phyloP scores from a whole-genome alignment of 2,329 filamentous ascomycete species.

The Bipolaris sorokiniana region DNA sequence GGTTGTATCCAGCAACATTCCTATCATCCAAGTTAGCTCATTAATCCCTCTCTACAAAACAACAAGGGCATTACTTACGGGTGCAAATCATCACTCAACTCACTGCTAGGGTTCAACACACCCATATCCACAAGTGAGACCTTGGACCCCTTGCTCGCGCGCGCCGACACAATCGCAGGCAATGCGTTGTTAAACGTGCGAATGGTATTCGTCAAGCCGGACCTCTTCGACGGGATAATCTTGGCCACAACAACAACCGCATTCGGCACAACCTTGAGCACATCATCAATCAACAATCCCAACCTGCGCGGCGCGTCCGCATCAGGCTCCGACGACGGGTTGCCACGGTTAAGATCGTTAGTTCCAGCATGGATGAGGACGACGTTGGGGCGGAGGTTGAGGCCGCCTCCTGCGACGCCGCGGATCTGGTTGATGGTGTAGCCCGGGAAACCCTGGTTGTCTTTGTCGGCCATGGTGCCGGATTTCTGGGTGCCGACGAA shows the following conservation, averaged over 20 bases:
- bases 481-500: conserved; percentile 40
- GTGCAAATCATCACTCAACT: conserved; percentile 37
- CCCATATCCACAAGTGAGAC: conserved; percentile 38
- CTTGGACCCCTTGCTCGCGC: conserved; percentile 29
- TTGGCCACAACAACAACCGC: conserved; percentile 48
- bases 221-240: conserved; percentile 36
- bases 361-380: conserved; percentile 32
- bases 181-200: conserved; percentile 36
- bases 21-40: conserved; percentile 15
- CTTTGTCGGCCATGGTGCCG: conserved; percentile 42
- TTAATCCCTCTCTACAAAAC: background rate
- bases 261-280: conserved; percentile 38
- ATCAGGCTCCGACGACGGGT: conserved; percentile 25
- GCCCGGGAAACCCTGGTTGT: conserved; percentile 43
- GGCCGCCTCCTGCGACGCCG: conserved; percentile 7
- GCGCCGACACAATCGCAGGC: conserved; percentile 28
- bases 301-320: conserved; percentile 44
- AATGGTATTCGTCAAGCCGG: conserved; percentile 21
- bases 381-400: conserved; percentile 26
- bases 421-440: conserved; percentile 42
- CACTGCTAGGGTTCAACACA: conserved; percentile 8
- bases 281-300: conserved; percentile 41
- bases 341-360: conserved; percentile 28
- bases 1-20: conserved; percentile 34
- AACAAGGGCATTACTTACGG: conserved; percentile 24